Evolutionary conservation across 164 flowering plant species (phyloP).

Genomic region (Euptelea pleiosperma): DNA sequence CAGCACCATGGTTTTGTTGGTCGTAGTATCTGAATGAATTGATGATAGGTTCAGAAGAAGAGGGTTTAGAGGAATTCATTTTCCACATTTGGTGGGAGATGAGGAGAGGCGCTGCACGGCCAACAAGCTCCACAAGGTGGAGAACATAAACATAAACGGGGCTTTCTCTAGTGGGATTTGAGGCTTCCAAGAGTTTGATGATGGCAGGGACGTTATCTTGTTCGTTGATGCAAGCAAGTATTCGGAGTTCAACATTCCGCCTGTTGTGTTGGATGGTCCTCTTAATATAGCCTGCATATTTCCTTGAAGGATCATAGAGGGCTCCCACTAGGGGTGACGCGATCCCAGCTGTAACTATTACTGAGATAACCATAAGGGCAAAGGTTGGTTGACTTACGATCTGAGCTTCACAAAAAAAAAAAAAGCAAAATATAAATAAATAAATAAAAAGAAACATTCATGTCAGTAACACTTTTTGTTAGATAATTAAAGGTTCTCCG

Average conservation of each 20-base stretch:
- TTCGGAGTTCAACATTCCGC: constrained; percentile 13
- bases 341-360: constrained; percentile 18
- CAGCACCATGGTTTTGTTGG: not conserved
- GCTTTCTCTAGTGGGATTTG: constrained; percentile 26
- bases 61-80: not conserved
- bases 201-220: constrained; percentile 17
- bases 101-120: constrained; percentile 39
- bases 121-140: constrained; percentile 42
- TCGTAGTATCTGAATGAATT: constrained; percentile 30
- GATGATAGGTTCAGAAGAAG: constrained; percentile 30
- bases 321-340: constrained; percentile 7
- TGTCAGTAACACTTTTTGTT: no score
- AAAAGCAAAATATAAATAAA: no score
- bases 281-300: constrained; percentile 20
- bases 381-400: not conserved
- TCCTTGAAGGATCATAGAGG: constrained; percentile 36
- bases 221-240: constrained; percentile 17
- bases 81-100: constrained; percentile 34
- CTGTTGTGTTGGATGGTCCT: constrained; percentile 23
- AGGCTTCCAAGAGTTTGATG: constrained; percentile 9
- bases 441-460: no score
- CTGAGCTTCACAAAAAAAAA: no score
- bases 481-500: no score
- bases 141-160: constrained; percentile 36
- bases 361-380: not conserved